A percentile compares a stretch with the other conserved stretches of the same genome.
phyloP scores from a whole-genome alignment of 1,139 yeast genomes.

The Nakaseomyces nivariensis region DNA sequence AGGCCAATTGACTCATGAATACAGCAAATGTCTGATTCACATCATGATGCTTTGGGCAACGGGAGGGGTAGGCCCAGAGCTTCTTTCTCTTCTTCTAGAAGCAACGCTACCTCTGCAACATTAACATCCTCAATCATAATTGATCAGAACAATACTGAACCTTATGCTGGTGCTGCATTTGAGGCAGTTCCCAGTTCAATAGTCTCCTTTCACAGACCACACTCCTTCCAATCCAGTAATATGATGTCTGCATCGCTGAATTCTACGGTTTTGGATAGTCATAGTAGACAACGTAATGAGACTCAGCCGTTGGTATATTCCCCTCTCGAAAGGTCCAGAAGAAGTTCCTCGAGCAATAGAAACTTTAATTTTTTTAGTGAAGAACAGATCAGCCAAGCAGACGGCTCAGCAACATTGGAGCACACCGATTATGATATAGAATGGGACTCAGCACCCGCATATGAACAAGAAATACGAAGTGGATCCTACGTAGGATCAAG shows the following conservation, averaged over 20 bases:
- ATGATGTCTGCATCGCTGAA: conserved; percentile 18
- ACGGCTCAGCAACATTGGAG: conserved; percentile 69
- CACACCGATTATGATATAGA: conserved; percentile 51
- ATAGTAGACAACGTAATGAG: conserved; percentile 6
- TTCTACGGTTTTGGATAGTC: conserved; percentile 11
- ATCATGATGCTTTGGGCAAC: neutral
- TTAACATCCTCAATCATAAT: conserved; percentile 21
- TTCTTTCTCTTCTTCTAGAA: conserved; percentile 26
- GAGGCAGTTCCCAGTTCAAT: conserved; percentile 87
- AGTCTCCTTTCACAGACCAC: conserved; percentile 71
- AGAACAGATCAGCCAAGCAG: conserved; percentile 77
- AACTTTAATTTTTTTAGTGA: conserved; percentile 70
- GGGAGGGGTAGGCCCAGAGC: conserved; percentile 6
- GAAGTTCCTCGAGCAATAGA: conserved; percentile 27
- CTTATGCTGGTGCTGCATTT: conserved; percentile 84
- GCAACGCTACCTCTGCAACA: conserved; percentile 26
- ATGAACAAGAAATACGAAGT: conserved; percentile 34
- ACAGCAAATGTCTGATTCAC: neutral
- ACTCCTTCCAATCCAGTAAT: conserved; percentile 28
- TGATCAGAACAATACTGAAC: conserved; percentile 42
- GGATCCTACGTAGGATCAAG: conserved; percentile 25
- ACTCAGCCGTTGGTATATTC: conserved; percentile 11
- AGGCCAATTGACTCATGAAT: neutral
- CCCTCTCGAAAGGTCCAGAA: conserved; percentile 14
- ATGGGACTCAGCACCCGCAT: conserved; percentile 48